Evolutionary conservation across 2,329 filamentous ascomycete genomes (phyloP).

Genomic region (Arachnomyces sp.): DNA sequence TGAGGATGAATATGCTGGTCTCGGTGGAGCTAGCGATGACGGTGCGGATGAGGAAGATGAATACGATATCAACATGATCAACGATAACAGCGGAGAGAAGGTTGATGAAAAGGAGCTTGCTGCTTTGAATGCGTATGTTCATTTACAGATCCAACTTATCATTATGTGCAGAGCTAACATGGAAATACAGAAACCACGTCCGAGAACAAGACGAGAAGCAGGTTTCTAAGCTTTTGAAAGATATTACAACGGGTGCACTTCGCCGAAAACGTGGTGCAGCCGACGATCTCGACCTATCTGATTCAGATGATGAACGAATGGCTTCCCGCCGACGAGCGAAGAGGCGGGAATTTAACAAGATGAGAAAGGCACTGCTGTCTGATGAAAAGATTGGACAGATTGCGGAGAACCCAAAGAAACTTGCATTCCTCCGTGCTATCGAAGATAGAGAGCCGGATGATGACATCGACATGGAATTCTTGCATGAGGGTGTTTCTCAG

Average conservation of each 20-base stretch:
- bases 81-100: slow-evolving; percentile 70
- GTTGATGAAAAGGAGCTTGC: slow-evolving; percentile 74
- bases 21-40: slow-evolving; percentile 85
- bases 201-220: slow-evolving; percentile 75
- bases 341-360: slow-evolving; percentile 79
- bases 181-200: slow-evolving; percentile 60
- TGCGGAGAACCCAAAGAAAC: slow-evolving; percentile 77
- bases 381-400: slow-evolving; percentile 90
- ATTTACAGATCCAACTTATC: not conserved
- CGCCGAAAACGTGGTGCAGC: slow-evolving; percentile 68
- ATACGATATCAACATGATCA: slow-evolving; percentile 79
- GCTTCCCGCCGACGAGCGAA: slow-evolving; percentile 73
- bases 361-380: slow-evolving; percentile 78
- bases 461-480: slow-evolving; percentile 70
- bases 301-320: slow-evolving; percentile 74
- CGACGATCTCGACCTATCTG: slow-evolving; percentile 75
- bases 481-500: slow-evolving; percentile 46
- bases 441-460: slow-evolving; percentile 67
- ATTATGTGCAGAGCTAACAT: not conserved
- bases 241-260: slow-evolving; percentile 82
- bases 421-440: slow-evolving; percentile 83
- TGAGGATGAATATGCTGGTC: slow-evolving; percentile 92
- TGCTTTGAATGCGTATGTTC: slow-evolving; percentile 76
- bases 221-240: slow-evolving; percentile 84
- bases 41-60: slow-evolving; percentile 70